Evolutionary conservation across 2,329 filamentous ascomycete genomes (phyloP).

Genomic region (Hymenoscyphus fraxineus): DNA sequence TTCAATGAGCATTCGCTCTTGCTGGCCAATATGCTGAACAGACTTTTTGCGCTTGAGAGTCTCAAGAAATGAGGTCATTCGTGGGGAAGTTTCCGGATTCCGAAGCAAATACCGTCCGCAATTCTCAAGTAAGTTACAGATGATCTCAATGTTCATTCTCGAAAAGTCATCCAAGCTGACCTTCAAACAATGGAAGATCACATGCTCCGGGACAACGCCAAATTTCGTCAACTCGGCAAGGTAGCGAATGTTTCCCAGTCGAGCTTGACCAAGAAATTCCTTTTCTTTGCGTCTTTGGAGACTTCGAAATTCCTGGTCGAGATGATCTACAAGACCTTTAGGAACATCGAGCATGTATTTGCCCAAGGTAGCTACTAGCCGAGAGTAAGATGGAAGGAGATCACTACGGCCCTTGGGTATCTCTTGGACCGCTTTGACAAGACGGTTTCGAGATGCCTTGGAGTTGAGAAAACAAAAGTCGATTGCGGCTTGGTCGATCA

Average conservation of each 20-base stretch:
- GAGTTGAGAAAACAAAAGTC: slow-evolving; percentile 99
- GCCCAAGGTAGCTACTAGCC: slow-evolving; percentile 86
- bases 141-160: slow-evolving; percentile 98
- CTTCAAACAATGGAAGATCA: slow-evolving; percentile 97
- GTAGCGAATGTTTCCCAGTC: slow-evolving; percentile 94
- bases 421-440: slow-evolving; percentile 90
- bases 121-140: slow-evolving; percentile 92
- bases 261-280: slow-evolving; percentile 91
- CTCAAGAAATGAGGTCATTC: slow-evolving; percentile 92
- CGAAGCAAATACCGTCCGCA: slow-evolving; percentile 91
- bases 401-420: slow-evolving; percentile 92
- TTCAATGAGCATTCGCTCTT: slow-evolving; percentile 96
- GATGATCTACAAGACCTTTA: slow-evolving; percentile 83
- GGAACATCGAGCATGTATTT: slow-evolving; percentile 94
- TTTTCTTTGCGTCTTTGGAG: slow-evolving; percentile 96
- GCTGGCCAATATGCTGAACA: slow-evolving; percentile 89
- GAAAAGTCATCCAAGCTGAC: slow-evolving; percentile 97
- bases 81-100: slow-evolving; percentile 85
- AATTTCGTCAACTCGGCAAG: slow-evolving; percentile 97
- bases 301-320: slow-evolving; percentile 95
- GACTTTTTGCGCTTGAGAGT: slow-evolving; percentile 94
- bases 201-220: slow-evolving; percentile 94
- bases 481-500: slow-evolving; percentile 86
- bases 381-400: slow-evolving; percentile 85
- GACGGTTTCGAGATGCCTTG: slow-evolving; percentile 90